phyloP scores from a whole-genome alignment of 768 basidiomycete species.

The Trichaptum fuscoviolaceum region DNA sequence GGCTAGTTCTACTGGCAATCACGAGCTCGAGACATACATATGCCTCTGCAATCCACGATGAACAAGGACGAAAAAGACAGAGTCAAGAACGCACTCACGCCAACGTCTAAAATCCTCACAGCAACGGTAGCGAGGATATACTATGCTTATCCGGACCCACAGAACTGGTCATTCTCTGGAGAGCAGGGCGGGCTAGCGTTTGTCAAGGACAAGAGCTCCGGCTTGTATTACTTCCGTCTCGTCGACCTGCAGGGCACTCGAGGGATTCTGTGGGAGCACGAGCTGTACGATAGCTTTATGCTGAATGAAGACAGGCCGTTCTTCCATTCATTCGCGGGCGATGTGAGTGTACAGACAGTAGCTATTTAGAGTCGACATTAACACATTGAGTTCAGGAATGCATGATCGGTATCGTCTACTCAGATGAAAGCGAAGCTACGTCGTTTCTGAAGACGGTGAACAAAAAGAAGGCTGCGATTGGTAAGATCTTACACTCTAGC shows the following conservation, averaged over 20 bases:
- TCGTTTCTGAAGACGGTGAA: constrained; percentile 82
- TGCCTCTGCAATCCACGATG: constrained; percentile 73
- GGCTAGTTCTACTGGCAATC: neutral
- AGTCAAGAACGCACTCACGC: constrained; percentile 59
- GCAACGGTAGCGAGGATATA: constrained; percentile 89
- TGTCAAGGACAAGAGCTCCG: constrained; percentile 51
- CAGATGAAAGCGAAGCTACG: constrained; percentile 80
- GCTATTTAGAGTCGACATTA: constrained; percentile 5
- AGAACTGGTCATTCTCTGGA: constrained; percentile 83
- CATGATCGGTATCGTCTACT: constrained; percentile 89
- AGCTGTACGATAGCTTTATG: constrained; percentile 77
- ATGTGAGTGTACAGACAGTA: constrained; percentile 54
- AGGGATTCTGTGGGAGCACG: constrained; percentile 91
- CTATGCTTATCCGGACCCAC: constrained; percentile 74
- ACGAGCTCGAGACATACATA: constrained; percentile 22
- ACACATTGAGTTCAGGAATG: constrained; percentile 51
- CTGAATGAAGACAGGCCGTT: constrained; percentile 81
- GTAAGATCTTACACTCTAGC: constrained; percentile 24
- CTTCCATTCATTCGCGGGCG: constrained; percentile 90
- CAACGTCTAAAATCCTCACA: constrained; percentile 53
- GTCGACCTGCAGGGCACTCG: constrained; percentile 82
- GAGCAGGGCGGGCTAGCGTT: constrained; percentile 83
- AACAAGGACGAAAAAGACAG: constrained; percentile 71
- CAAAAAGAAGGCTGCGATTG: constrained; percentile 52
- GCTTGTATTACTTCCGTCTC: constrained; percentile 61